phyloP scores from a whole-genome alignment of 345 rosid genomes.

The Erysimum cheiranthoides region DNA sequence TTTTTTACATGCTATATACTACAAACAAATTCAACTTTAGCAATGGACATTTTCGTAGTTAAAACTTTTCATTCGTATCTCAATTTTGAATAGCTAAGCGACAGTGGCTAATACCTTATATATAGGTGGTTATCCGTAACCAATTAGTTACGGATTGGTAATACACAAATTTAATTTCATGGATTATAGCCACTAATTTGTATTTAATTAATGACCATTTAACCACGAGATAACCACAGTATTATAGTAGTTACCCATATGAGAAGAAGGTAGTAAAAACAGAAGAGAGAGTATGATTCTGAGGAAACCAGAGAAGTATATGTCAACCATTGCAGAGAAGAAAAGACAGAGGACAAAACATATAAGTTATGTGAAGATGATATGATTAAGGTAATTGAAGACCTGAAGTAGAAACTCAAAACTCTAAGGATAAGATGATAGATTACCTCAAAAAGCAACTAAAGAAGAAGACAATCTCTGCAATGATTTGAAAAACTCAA shows the following conservation, averaged over 20 bases:
- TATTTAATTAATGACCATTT: too few relatives aligned
- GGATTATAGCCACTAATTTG: not conserved
- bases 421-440: not conserved
- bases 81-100: not conserved
- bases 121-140: not conserved
- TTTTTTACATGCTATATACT: not conserved
- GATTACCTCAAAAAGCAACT: not conserved
- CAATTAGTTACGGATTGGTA: not conserved
- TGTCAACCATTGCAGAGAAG: not conserved
- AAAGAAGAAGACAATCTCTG: not conserved
- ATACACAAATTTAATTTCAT: too few relatives aligned
- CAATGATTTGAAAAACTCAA: not conserved
- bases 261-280: not conserved
- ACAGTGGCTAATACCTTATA: not conserved
- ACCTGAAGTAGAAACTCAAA: constrained; percentile 15
- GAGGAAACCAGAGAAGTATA: constrained; percentile 18
- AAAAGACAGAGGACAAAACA: not conserved
- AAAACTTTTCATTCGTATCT: not conserved
- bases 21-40: not conserved
- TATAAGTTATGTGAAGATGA: not conserved
- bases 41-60: not conserved
- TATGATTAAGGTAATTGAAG: not conserved
- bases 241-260: too few relatives aligned
- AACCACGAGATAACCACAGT: too few relatives aligned
- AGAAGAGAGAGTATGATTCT: not conserved